phyloP scores from a whole-genome alignment of 176 grass and related monocot species.

The Zoysia pacifica region DNA sequence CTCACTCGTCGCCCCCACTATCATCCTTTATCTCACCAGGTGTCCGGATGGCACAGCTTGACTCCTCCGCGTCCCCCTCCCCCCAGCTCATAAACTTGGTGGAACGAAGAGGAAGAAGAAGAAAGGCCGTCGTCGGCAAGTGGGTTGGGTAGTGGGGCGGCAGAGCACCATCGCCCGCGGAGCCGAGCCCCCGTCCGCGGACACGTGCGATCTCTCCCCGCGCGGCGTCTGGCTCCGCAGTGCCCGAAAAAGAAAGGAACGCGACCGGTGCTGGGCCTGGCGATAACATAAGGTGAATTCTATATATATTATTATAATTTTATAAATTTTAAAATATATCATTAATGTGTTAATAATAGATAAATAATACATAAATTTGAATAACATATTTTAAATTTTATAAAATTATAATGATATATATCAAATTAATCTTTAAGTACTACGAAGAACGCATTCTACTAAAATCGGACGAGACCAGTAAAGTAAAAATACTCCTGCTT shows the following conservation, averaged over 20 bases:
- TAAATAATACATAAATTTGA: no score
- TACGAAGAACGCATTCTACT: neutral
- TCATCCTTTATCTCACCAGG: neutral
- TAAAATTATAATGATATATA: no score
- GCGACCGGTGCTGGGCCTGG: neutral
- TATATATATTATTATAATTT: no score
- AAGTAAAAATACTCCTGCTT: no score
- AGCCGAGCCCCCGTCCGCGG: neutral
- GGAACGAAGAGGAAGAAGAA: neutral
- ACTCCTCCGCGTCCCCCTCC: neutral
- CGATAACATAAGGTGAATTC: neutral
- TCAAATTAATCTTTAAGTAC: neutral
- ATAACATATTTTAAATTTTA: no score
- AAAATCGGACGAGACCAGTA: neutral
- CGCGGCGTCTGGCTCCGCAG: neutral
- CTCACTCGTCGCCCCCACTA: neutral
- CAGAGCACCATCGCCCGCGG: neutral
- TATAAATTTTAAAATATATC: no score
- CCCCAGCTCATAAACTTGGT: neutral
- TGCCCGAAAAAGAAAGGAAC: neutral
- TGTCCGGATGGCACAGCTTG: neutral
- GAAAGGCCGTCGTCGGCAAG: slow-evolving; percentile 18
- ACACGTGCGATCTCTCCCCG: slow-evolving; percentile 16
- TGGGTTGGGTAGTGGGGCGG: slow-evolving; percentile 37
- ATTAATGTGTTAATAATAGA: no score